These are phyloP conservation scores for Picochlorum sp. DNA, from an alignment of 139 green algal species.

Conservation along the genomic window DNA sequence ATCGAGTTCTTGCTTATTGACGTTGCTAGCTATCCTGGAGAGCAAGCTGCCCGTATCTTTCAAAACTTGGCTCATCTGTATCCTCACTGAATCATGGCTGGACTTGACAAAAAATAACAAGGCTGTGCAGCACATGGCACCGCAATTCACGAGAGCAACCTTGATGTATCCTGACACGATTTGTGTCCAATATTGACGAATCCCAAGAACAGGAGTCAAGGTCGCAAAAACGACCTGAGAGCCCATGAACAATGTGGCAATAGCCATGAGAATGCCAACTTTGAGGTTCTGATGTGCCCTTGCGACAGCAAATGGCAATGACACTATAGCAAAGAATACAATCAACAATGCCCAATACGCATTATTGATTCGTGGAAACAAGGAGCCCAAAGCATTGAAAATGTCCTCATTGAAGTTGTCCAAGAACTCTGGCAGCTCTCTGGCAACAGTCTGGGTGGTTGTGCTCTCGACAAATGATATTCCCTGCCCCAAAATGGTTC, in stretches of 20 bases:
- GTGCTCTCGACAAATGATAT: constrained; percentile 1
- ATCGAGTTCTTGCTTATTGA: no score
- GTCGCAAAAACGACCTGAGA: constrained; percentile 17
- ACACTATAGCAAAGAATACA: constrained; percentile 1
- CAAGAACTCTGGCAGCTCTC: background rate
- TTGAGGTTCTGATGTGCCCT: constrained; percentile 8
- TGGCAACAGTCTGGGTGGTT: background rate
- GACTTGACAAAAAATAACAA: constrained; percentile 8
- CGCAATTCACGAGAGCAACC: constrained; percentile 11
- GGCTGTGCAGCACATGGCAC: constrained; percentile 7
- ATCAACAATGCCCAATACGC: constrained; percentile 17
- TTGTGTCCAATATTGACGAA: constrained; percentile 13
- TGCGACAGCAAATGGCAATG: constrained; percentile 4
- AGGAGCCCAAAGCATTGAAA: background rate
- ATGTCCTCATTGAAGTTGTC: background rate
- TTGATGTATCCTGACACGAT: constrained; percentile 17
- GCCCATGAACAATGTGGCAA: constrained; percentile 17
- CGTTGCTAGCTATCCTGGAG: background rate
- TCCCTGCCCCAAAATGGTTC: background rate
- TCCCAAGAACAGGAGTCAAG: constrained; percentile 8
- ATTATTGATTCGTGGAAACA: background rate
- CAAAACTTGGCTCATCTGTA: constrained; percentile 2
- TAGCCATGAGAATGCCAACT: constrained; percentile 11
- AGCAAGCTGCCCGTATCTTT: background rate
- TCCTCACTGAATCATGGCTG: constrained; percentile 11